These are phyloP conservation scores for Epichloe sibirici DNA, from an alignment of 2,329 filamentous ascomycete species.

Conservation along the genomic window DNA sequence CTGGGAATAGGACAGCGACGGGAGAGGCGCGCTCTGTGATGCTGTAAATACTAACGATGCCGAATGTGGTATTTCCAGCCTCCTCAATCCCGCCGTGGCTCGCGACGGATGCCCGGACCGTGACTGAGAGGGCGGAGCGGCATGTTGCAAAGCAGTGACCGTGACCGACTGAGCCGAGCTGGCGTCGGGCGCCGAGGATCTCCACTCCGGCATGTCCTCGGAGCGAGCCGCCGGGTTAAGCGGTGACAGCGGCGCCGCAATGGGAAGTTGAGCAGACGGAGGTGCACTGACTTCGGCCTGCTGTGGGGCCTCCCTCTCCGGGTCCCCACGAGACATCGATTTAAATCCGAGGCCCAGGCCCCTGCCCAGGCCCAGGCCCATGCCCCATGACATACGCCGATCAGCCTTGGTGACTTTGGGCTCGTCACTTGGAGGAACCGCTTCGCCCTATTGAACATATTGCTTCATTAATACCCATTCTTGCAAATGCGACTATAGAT, in stretches of 20 bases:
- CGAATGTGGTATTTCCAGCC: conserved; percentile 6
- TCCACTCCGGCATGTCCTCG: background rate
- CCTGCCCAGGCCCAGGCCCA: conserved; percentile 16
- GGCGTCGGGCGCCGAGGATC: background rate
- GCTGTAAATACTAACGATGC: background rate
- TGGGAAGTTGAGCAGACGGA: conserved; percentile 1
- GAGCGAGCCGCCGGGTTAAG: conserved; percentile 3
- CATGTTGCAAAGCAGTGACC: background rate
- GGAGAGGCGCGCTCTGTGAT: background rate
- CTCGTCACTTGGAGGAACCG: conserved; percentile 22
- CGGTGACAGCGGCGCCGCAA: conserved; percentile 7
- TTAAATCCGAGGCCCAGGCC: conserved; percentile 23
- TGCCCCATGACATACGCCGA: conserved; percentile 32
- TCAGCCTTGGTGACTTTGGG: conserved; percentile 25
- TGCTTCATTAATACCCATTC: conserved; percentile 22
- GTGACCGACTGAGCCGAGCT: background rate
- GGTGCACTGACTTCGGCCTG: conserved; percentile 3
- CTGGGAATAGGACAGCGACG: background rate
- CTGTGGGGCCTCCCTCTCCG: conserved; percentile 10
- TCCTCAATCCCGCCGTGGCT: conserved; percentile 7
- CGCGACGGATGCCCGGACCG: conserved; percentile 1
- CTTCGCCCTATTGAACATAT: conserved; percentile 22
- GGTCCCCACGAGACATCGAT: conserved; percentile 13
- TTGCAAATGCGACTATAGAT: conserved; percentile 12
- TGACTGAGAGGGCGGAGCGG: conserved; percentile 1